A percentile compares a stretch with the other conserved stretches of the same genome.
These are phyloP conservation scores for Nakaseomyces sp. DNA, from an alignment of 1,139 yeast genomes.

Conservation along the genomic window DNA sequence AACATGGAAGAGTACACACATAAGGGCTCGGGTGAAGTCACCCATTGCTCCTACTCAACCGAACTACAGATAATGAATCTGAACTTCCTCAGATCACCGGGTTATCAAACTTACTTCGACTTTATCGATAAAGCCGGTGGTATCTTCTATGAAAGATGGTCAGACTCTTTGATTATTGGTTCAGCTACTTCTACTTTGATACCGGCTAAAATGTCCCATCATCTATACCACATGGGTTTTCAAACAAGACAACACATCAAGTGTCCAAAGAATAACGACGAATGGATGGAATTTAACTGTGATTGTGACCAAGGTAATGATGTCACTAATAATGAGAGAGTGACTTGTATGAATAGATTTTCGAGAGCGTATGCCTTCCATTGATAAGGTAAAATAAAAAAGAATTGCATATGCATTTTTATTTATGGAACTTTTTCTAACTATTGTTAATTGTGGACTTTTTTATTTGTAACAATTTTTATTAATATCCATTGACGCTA, in stretches of 20 bases:
- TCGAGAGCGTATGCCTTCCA: constrained; percentile 29
- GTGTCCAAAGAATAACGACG: constrained; percentile 51
- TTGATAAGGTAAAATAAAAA: background rate
- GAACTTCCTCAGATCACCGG: constrained; percentile 63
- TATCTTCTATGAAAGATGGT: constrained; percentile 86
- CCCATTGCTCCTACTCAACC: constrained; percentile 80
- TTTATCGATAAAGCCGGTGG: constrained; percentile 71
- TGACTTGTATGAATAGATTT: constrained; percentile 39
- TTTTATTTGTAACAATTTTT: no score
- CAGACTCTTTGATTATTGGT: constrained; percentile 84
- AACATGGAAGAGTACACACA: background rate
- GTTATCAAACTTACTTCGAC: constrained; percentile 59
- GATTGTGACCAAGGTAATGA: constrained; percentile 58
- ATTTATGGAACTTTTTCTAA: no score
- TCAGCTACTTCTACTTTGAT: constrained; percentile 69
- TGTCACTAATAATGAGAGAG: constrained; percentile 53
- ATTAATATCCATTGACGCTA: no score
- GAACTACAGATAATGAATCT: constrained; percentile 71
- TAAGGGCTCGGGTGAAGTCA: constrained; percentile 39
- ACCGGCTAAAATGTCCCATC: constrained; percentile 55
- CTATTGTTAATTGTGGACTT: no score
- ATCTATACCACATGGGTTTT: constrained; percentile 61
- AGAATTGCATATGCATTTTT: no score
- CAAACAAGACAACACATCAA: constrained; percentile 50
- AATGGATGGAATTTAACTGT: constrained; percentile 45